Evolutionary conservation across 2,329 filamentous ascomycete species (phyloP).

Genomic region (Stachybotrys chartarum): DNA sequence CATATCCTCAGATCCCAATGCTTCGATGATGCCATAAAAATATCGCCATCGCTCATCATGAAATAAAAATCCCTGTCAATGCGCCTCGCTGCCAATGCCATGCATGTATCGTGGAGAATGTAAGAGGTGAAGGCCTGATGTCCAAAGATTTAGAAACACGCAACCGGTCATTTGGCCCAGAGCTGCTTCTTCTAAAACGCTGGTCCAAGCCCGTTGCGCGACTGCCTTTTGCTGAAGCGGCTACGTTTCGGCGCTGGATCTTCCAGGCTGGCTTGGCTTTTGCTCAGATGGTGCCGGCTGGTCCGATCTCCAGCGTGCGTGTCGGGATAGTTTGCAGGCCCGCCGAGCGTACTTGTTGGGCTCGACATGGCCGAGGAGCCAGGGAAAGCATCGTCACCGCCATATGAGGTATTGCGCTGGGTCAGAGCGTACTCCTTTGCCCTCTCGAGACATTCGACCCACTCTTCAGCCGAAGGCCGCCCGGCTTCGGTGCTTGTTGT

Average conservation of each 20-base stretch:
- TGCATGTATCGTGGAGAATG: slow-evolving; percentile 17
- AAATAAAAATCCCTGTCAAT: slow-evolving; percentile 19
- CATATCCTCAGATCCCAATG: not conserved
- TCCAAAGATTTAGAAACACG: slow-evolving; percentile 3
- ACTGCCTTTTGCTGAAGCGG: slow-evolving; percentile 85
- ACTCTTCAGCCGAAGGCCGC: slow-evolving; percentile 73
- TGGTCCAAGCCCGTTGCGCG: slow-evolving; percentile 86
- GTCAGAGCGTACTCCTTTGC: slow-evolving; percentile 78
- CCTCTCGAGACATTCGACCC: slow-evolving; percentile 82
- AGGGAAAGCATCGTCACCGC: slow-evolving; percentile 57
- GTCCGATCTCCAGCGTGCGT: slow-evolving; percentile 44
- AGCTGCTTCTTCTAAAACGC: slow-evolving; percentile 53
- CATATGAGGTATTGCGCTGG: slow-evolving; percentile 62
- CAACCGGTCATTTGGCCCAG: not conserved
- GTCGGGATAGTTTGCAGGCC: slow-evolving; percentile 45
- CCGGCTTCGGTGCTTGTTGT: slow-evolving; percentile 50
- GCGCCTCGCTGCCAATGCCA: slow-evolving; percentile 26
- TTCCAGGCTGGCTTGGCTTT: slow-evolving; percentile 49
- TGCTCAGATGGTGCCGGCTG: slow-evolving; percentile 50
- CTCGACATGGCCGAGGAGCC: slow-evolving; percentile 69
- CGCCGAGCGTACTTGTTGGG: slow-evolving; percentile 65
- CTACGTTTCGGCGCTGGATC: slow-evolving; percentile 48
- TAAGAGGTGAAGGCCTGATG: slow-evolving; percentile 13
- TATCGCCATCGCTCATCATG: slow-evolving; percentile 6
- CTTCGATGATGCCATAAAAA: not conserved